Conservation (phyloP, 2,329 filamentous ascomycete genomes). For the Rhynchosporium agropyri region DNA sequence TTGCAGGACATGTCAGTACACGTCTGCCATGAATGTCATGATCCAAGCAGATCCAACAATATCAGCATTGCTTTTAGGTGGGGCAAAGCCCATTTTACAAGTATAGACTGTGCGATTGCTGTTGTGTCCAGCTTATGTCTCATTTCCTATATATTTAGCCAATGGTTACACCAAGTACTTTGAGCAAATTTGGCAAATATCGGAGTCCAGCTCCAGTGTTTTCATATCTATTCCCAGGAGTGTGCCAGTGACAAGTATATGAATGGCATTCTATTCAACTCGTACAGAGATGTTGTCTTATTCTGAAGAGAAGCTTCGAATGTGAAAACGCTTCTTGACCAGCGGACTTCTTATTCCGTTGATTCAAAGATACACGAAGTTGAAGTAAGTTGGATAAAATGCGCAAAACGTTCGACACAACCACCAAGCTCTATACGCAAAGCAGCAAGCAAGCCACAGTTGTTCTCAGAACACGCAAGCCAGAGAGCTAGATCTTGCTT, state of each 20-base stretch:
- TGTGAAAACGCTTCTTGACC: slow-evolving; percentile 20
- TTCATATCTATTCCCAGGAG: slow-evolving; percentile 21
- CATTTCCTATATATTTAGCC: slow-evolving; percentile 7
- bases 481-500: slow-evolving; percentile 1
- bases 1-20: slow-evolving; percentile 12
- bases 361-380: slow-evolving; percentile 19
- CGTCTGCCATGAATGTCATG: slow-evolving; percentile 21
- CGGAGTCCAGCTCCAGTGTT: slow-evolving; percentile 21
- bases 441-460: slow-evolving; percentile 16
- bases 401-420: slow-evolving; percentile 21
- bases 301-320: slow-evolving; percentile 25
- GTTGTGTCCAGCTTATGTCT: not conserved
- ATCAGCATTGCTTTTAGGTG: slow-evolving; percentile 20
- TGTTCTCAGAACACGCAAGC: slow-evolving; percentile 13
- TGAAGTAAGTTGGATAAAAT: slow-evolving; percentile 24
- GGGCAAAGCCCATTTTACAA: slow-evolving; percentile 21
- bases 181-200: slow-evolving; percentile 24
- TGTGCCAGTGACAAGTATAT: slow-evolving; percentile 22
- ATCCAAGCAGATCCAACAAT: slow-evolving; percentile 21
- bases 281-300: slow-evolving; percentile 24
- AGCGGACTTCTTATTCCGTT: slow-evolving; percentile 18
- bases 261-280: slow-evolving; percentile 19
- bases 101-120: not conserved
- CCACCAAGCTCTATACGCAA: slow-evolving; percentile 19
- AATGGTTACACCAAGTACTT: slow-evolving; percentile 24